Percentiles rank a stretch among this genome's conserved stretches.
phyloP scores from a whole-genome alignment of 129 eudicot species.

The Lactuca sativa region DNA sequence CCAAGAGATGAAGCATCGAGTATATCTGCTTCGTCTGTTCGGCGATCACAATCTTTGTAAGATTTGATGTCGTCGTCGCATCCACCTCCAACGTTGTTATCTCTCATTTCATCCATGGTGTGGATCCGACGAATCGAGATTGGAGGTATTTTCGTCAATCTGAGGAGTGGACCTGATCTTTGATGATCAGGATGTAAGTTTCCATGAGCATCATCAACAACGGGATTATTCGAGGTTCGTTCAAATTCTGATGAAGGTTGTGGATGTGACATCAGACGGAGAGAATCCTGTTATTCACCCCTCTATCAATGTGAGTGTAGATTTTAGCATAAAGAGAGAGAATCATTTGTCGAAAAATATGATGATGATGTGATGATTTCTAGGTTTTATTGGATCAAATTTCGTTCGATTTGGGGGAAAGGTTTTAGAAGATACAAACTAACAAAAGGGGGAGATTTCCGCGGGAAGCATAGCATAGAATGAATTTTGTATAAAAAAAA shows the following conservation, averaged over 20 bases:
- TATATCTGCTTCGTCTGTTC: constrained; percentile 30
- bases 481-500: background rate
- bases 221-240: constrained; percentile 9
- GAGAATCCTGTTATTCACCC: constrained; percentile 12
- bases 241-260: constrained; percentile 25
- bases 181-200: constrained; percentile 11
- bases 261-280: constrained; percentile 24
- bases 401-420: constrained; percentile 26
- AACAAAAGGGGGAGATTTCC: constrained; percentile 26
- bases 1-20: constrained; percentile 51
- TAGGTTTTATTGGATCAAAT: constrained; percentile 21
- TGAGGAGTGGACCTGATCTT: constrained; percentile 38
- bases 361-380: constrained; percentile 10
- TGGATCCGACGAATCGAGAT: constrained; percentile 41
- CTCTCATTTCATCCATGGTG: constrained; percentile 27
- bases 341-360: background rate
- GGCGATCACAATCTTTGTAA: constrained; percentile 12
- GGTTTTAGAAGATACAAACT: constrained; percentile 2
- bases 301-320: constrained; percentile 16
- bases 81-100: constrained; percentile 9
- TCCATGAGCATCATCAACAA: constrained; percentile 8
- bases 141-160: constrained; percentile 57
- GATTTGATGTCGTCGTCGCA: constrained; percentile 8
- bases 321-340: background rate
- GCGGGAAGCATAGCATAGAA: constrained; percentile 43